A percentile compares a stretch with the other conserved stretches of the same genome.
Evolutionary conservation across 2,329 filamentous ascomycete genomes (phyloP).

Genomic region (Fusarium citri): DNA sequence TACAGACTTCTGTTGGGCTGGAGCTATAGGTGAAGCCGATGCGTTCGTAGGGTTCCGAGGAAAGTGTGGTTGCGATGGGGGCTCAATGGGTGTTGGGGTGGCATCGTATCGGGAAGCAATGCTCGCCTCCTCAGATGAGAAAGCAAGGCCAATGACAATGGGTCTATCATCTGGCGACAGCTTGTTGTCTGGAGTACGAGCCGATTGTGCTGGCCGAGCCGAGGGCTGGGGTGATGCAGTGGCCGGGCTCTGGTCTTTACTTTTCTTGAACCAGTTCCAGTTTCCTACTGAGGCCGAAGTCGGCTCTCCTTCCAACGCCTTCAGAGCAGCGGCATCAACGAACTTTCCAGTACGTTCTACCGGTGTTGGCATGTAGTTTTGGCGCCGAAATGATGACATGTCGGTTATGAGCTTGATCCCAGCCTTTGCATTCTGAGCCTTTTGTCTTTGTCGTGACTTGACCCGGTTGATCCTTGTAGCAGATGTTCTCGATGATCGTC

Average conservation of each 20-base stretch:
- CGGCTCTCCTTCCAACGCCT: slow-evolving; percentile 68
- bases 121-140: slow-evolving; percentile 61
- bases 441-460: slow-evolving; percentile 71
- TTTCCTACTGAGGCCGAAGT: slow-evolving; percentile 66
- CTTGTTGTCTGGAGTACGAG: slow-evolving; percentile 53
- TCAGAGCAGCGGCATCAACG: slow-evolving; percentile 69
- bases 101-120: slow-evolving; percentile 58
- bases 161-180: slow-evolving; percentile 77
- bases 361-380: slow-evolving; percentile 52
- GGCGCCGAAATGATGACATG: slow-evolving; percentile 66
- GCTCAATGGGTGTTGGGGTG: slow-evolving; percentile 50
- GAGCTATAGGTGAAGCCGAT: slow-evolving; percentile 35
- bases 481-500: slow-evolving; percentile 52
- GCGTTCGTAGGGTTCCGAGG: slow-evolving; percentile 8
- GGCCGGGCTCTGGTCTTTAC: slow-evolving; percentile 48
- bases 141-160: slow-evolving; percentile 77
- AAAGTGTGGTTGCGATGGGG: slow-evolving; percentile 16
- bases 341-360: slow-evolving; percentile 58
- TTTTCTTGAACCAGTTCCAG: slow-evolving; percentile 67
- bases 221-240: slow-evolving; percentile 43
- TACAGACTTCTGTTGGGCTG: slow-evolving; percentile 58
- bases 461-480: slow-evolving; percentile 58
- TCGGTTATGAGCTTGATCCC: slow-evolving; percentile 78
- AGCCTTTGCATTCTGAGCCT: slow-evolving; percentile 68
- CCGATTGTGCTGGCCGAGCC: slow-evolving; percentile 41